Percentiles rank a stretch among this genome's conserved stretches.
phyloP scores from a whole-genome alignment of 129 eudicot genomes.

The Centaurea solstitialis region DNA sequence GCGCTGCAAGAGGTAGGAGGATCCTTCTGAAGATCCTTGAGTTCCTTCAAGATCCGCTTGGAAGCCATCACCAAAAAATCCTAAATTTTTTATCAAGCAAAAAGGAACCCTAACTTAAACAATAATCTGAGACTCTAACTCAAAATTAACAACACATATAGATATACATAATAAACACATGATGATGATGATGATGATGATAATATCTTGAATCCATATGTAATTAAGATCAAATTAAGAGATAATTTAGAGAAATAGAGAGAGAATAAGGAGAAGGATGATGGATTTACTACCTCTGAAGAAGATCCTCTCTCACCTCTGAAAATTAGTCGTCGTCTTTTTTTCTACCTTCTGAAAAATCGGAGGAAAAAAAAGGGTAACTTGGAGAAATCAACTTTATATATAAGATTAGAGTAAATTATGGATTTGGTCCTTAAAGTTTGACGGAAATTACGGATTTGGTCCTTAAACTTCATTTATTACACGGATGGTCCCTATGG shows the following conservation, averaged over 20 bases:
- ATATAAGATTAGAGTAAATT: too few species aligned
- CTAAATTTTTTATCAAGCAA: not conserved
- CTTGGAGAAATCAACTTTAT: not conserved
- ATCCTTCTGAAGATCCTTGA: slow-evolving; percentile 77
- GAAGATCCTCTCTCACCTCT: slow-evolving; percentile 25
- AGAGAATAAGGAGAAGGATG: slow-evolving; percentile 5
- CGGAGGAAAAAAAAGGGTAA: slow-evolving; percentile 8
- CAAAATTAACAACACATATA: slow-evolving; percentile 7
- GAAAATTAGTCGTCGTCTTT: slow-evolving; percentile 22
- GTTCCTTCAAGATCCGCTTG: slow-evolving; percentile 71
- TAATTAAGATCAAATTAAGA: not conserved
- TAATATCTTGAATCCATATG: not conserved
- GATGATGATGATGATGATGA: too few species aligned
- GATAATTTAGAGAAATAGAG: not conserved
- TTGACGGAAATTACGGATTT: too few species aligned
- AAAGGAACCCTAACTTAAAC: slow-evolving; percentile 32
- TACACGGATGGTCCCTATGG: too few species aligned
- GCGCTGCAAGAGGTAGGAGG: slow-evolving; percentile 87
- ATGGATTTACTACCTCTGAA: slow-evolving; percentile 14
- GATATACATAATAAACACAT: not conserved
- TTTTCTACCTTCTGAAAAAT: slow-evolving; percentile 19
- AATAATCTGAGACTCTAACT: slow-evolving; percentile 8
- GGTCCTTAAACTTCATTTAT: too few species aligned
- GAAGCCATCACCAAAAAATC: slow-evolving; percentile 56
- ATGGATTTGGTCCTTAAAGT: too few species aligned